Evolutionary conservation across 202 grass and related monocot genomes (phyloP), one percentile per base, ranked within the genome.

Genomic region (Bolboschoenoplectus hybrid): DNA sequence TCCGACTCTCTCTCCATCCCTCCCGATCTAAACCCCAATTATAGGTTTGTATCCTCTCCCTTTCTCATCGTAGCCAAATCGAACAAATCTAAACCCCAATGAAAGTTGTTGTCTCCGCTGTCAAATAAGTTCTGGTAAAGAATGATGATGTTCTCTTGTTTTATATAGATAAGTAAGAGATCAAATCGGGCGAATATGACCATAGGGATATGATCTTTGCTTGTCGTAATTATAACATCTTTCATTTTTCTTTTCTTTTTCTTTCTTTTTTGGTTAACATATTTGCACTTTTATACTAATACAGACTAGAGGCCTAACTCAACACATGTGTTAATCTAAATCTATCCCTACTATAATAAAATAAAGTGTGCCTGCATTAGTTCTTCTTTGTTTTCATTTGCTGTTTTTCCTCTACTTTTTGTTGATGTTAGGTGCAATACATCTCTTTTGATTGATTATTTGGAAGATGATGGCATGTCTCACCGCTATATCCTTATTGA

Each of bases 391-490:
- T 74, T 85, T 70, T 0, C 67, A 38, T 80, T 12, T 74, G 9
- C 14, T 8, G 51, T 34, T 84, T 85, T 80, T 0, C 71, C 38
- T 64, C 55, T 8, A 74, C 78, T 83, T 32, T 87, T 87, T 40
- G 70, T 91, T 73, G 61, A 55, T 91, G 50, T 85, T 35, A 97
- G 95, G 86, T 95, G 95, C 69, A 95, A 95, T 85, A 98, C 95
- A 74, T 98, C 93, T 82, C 88, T 98, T 86, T 86, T 98, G 90
- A 95, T 98, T 89, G 95, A 98, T 62, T 98, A 93, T 85, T 89
- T 87, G 77, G 91, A 89, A 88, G 90, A 89, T 89, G 89, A 89
- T 66, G 90, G 74, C 71, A 19, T 43, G 36, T 68, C 56, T 65
- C 95, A 91, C 80, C 89, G 84, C 39, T 95, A 98, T 87, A 94